Evolutionary conservation across 2,329 filamentous ascomycete species (phyloP).

Genomic region (Fusarium virguliforme): DNA sequence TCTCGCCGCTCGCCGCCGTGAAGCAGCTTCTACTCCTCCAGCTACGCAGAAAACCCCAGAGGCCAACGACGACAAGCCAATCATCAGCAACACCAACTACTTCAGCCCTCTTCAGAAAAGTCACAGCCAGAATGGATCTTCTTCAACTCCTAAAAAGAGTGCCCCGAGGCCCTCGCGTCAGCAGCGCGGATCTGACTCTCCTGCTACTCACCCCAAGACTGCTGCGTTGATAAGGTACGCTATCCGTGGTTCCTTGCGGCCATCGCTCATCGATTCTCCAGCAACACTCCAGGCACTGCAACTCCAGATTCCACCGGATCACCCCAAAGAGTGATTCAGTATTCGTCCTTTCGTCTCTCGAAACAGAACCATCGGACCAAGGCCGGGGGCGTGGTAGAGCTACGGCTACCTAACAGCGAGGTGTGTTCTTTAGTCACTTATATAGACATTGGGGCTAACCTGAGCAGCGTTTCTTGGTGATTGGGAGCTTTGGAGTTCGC

Average conservation of each 20-base stretch:
- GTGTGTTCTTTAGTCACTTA: slow-evolving; percentile 53
- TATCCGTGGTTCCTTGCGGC: background rate
- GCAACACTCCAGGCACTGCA: slow-evolving; percentile 4
- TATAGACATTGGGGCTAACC: slow-evolving; percentile 37
- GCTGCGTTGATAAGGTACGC: slow-evolving; percentile 36
- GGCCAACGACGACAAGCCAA: slow-evolving; percentile 39
- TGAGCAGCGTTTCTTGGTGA: slow-evolving; percentile 71
- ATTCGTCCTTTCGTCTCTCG: slow-evolving; percentile 64
- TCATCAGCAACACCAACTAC: slow-evolving; percentile 48
- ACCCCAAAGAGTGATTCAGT: slow-evolving; percentile 49
- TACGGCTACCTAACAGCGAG: slow-evolving; percentile 67
- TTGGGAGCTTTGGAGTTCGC: slow-evolving; percentile 79
- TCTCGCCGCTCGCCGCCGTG: slow-evolving; percentile 56
- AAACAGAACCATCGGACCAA: slow-evolving; percentile 62
- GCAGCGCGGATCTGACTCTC: slow-evolving; percentile 32
- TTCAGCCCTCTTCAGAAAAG: slow-evolving; percentile 52
- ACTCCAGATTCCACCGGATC: slow-evolving; percentile 19
- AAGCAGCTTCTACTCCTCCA: slow-evolving; percentile 34
- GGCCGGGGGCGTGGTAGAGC: slow-evolving; percentile 57
- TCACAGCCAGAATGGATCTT: slow-evolving; percentile 21
- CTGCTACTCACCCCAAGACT: slow-evolving; percentile 27
- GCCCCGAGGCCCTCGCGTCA: slow-evolving; percentile 29
- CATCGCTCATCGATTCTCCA: slow-evolving; percentile 26
- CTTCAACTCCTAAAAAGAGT: slow-evolving; percentile 42
- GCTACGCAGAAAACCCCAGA: slow-evolving; percentile 30